Base-by-base conservation (phyloP, 192 early-diverging fungal genomes). In the Polychytrium aggregatum region DNA sequence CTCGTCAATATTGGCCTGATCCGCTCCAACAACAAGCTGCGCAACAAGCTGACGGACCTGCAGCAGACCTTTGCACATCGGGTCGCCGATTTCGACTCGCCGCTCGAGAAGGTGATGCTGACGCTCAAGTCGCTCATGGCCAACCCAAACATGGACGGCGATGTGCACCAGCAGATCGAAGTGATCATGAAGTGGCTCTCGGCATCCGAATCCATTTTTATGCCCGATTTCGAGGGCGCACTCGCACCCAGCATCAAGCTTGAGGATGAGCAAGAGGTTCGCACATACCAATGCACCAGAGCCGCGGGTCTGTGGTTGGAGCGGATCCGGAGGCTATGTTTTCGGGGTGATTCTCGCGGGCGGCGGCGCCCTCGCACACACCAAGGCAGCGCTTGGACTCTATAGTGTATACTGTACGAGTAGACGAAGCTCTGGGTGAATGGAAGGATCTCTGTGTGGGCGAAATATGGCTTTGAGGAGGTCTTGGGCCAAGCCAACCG, bases 241-340 rank as follows among this genome's bases (percentile, higher is more conserved):
- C n/a, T n/a, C n/a, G n/a, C n/a, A n/a, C n/a, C n/a, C 21, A 50
- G 41, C 9, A 49, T 52, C 21, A 46, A 38, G 34, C 36, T 65
- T 43, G 63, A 65, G 37, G 52, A 60, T 52, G 63, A 65, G 30
- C 57, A 60, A n/a, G n/a, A n/a, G n/a, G n/a, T n/a, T n/a, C n/a
- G n/a, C n/a, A n/a, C n/a, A n/a, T n/a, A n/a, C n/a, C n/a, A n/a
- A n/a, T n/a, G n/a, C n/a, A n/a, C n/a, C n/a, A n/a, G n/a, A n/a
- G n/a, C n/a, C n/a, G n/a, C n/a, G n/a, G n/a, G n/a, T n/a, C n/a
- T n/a, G n/a, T n/a, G n/a, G n/a, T n/a, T n/a, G n/a, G n/a, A n/a
- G n/a, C n/a, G n/a, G n/a, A n/a, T n/a, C n/a, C n/a, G n/a, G n/a
- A n/a, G n/a, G n/a, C n/a, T n/a, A n/a, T n/a, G n/a, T n/a, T n/a